Percentiles rank a stretch among this genome's conserved stretches.
Evolutionary conservation across 192 early-diverging fungal genomes (phyloP).

Genomic region (Backusella parvicylindrica): DNA sequence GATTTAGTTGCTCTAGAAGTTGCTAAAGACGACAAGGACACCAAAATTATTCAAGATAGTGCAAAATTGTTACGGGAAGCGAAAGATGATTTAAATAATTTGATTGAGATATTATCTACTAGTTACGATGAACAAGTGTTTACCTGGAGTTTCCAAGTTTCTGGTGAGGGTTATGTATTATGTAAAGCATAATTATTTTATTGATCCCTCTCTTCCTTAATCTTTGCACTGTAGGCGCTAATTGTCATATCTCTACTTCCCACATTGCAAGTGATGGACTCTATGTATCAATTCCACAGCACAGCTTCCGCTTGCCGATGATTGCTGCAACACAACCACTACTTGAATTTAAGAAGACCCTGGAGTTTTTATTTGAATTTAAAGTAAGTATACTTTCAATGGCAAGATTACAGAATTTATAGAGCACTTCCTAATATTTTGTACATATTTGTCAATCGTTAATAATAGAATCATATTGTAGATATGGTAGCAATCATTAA

Average conservation of each 20-base stretch:
- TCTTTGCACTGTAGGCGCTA: background rate
- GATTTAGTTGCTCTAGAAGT: background rate
- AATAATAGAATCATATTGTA: background rate
- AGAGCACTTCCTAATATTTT: slow-evolving; percentile 1
- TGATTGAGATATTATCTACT: background rate
- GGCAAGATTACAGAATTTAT: slow-evolving; percentile 7
- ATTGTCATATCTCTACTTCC: background rate
- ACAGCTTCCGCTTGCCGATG: background rate
- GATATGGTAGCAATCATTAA: background rate
- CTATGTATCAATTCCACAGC: background rate
- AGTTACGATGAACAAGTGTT: background rate
- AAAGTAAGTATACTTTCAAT: slow-evolving; percentile 3
- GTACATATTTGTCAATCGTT: background rate
- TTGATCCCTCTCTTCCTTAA: background rate
- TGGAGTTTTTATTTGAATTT: background rate
- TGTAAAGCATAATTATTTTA: background rate
- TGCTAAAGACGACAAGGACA: background rate
- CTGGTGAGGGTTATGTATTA: background rate
- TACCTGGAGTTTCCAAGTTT: background rate
- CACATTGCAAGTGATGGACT: slow-evolving; percentile 1
- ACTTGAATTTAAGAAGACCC: background rate
- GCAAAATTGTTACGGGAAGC: background rate
- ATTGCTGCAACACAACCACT: background rate
- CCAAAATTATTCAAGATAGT: background rate
- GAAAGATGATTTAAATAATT: background rate